Base-by-base conservation (phyloP, 2,329 filamentous ascomycete species). In the Zymoseptoria tritici region DNA sequence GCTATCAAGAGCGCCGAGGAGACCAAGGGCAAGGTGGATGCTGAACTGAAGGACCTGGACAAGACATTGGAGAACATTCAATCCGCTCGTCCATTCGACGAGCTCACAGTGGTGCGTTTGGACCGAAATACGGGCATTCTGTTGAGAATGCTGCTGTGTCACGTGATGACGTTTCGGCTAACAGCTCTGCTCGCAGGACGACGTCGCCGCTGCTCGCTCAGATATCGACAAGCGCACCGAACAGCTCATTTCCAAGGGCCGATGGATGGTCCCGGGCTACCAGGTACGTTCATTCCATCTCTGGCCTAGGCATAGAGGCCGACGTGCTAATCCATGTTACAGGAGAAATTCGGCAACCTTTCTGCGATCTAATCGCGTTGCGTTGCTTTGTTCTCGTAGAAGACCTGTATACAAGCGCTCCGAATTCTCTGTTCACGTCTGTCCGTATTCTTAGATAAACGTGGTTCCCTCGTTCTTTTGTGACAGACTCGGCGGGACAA, bases 311-410 rank as follows among this genome's bases (percentile, higher is more conserved):
- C 6, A 16, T 46, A n/a, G 13, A 46, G 11, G 36, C 13, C 36
- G 13, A 46, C 3, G 36, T 54, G n/a, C 56, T 62, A 52, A 60
- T 52, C 4, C 55, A 49, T 31, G 54, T 53, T 72, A 68, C 72
- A 97, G 93, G 94, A 99, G 86, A 96, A 92, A 85, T 99, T 97
- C 80, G 94, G 94, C 82, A 92, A 97, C 77, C 87, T 97, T 72
- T 93, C 94, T 72, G 81, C 96, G 71, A 83, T 97, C 78, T 99
- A 96, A 85, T 84, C 76, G 72, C 71, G 55, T 59, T 52, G 55
- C 57, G 58, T 57, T 57, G 60, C 16, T 42, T 16, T 42, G 36
- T 46, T 46, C n/a, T 4, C 36, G 36, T 46, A 46, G 36, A 46
- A 46, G 36, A 46, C 36, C 36, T 46, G 36, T 46, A 46, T 46